Evolutionary conservation across 1,139 yeast genomes (phyloP).

Genomic region (Yamadazyma blattariae): DNA sequence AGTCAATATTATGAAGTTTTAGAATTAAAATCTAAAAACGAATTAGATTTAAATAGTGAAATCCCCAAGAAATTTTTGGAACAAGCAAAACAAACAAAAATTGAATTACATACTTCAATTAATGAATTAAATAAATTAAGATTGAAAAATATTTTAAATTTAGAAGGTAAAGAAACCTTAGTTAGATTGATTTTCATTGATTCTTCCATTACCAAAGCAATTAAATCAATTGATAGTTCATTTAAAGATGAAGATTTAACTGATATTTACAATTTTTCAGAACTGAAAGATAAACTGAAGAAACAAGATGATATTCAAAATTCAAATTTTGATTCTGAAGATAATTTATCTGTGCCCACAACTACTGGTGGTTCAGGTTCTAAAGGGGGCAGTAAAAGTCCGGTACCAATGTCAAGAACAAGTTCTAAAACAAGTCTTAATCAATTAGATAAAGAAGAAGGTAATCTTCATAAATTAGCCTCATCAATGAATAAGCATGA

Average conservation of each 20-base stretch:
- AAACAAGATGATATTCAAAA: slow-evolving; percentile 5
- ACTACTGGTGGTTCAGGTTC: background rate
- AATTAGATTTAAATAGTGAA: slow-evolving; percentile 25
- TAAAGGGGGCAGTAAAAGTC: slow-evolving; percentile 9
- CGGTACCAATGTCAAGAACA: slow-evolving; percentile 30
- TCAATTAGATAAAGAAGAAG: slow-evolving; percentile 39
- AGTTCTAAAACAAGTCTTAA: slow-evolving; percentile 36
- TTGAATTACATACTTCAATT: slow-evolving; percentile 50
- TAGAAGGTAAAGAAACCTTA: slow-evolving; percentile 73
- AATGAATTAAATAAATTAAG: slow-evolving; percentile 57
- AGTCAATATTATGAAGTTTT: slow-evolving; percentile 36
- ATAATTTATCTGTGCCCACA: slow-evolving; percentile 2
- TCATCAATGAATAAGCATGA: slow-evolving; percentile 15
- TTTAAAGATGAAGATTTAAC: slow-evolving; percentile 20
- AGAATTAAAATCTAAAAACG: slow-evolving; percentile 25
- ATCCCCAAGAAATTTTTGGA: slow-evolving; percentile 40
- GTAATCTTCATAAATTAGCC: slow-evolving; percentile 33
- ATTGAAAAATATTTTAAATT: slow-evolving; percentile 47
- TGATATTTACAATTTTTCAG: slow-evolving; percentile 9
- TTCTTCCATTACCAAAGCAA: slow-evolving; percentile 65
- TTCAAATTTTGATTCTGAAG: slow-evolving; percentile 8
- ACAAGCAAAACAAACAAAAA: slow-evolving; percentile 42
- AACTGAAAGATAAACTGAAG: slow-evolving; percentile 11
- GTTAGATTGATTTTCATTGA: slow-evolving; percentile 67
- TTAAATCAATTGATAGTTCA: slow-evolving; percentile 47